These are phyloP conservation scores for Allodekkera sacchari DNA, from an alignment of 805 yeast genomes.

Conservation along the genomic window DNA sequence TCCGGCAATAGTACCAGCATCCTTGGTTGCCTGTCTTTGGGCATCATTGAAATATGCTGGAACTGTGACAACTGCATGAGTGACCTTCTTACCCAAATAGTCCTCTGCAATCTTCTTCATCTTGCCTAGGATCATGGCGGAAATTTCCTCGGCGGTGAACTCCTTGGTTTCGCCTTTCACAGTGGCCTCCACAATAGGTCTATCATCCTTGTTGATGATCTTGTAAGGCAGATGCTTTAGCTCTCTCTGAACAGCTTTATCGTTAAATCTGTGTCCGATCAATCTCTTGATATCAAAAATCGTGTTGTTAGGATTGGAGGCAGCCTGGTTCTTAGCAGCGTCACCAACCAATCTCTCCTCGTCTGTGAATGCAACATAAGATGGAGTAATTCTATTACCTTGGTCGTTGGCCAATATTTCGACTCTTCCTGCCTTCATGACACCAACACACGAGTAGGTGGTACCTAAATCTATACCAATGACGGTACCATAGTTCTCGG, in stretches of 20 bases:
- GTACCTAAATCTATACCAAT: conserved; percentile 96
- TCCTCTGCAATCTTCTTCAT: conserved; percentile 93
- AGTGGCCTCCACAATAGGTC: conserved; percentile 83
- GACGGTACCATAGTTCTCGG: conserved; percentile 35
- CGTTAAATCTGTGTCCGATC: conserved; percentile 77
- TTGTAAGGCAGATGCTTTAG: conserved; percentile 86
- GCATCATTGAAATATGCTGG: conserved; percentile 94
- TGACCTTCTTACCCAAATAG: conserved; percentile 73
- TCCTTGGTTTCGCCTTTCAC: conserved; percentile 80
- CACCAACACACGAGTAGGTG: conserved; percentile 96
- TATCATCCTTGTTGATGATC: conserved; percentile 68
- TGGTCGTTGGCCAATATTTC: conserved; percentile 96
- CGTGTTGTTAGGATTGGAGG: conserved; percentile 90
- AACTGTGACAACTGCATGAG: conserved; percentile 87
- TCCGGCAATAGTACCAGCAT: conserved; percentile 90
- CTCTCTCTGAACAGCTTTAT: conserved; percentile 71
- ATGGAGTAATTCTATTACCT: conserved; percentile 97
- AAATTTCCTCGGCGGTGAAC: conserved; percentile 91
- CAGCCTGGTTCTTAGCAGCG: conserved; percentile 98
- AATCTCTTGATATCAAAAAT: conserved; percentile 94
- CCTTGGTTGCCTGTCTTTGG: conserved; percentile 91
- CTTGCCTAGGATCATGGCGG: conserved; percentile 85
- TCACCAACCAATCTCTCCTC: conserved; percentile 94
- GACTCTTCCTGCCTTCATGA: conserved; percentile 46
- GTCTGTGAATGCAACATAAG: conserved; percentile 94